These are phyloP conservation scores for Thielaviopsis musarum DNA, from an alignment of 2,329 filamentous ascomycete species.

Conservation along the genomic window DNA sequence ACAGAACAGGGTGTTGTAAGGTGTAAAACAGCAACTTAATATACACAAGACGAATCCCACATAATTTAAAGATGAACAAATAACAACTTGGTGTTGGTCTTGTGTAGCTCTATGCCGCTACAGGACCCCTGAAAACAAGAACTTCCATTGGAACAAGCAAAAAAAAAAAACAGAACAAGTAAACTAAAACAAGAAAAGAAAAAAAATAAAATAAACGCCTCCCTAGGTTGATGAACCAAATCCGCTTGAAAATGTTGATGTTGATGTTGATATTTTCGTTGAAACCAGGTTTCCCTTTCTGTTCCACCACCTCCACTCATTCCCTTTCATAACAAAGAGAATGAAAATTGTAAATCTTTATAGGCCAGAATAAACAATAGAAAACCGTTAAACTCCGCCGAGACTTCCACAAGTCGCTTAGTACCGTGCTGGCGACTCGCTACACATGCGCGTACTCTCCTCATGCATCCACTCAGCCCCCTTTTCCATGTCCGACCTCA, in stretches of 20 bases:
- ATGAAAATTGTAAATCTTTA: too few relatives aligned
- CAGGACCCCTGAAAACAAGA: not conserved
- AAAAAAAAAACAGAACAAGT: not conserved
- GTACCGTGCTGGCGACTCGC: constrained; percentile 15
- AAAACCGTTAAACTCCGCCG: not conserved
- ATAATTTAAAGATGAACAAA: not conserved
- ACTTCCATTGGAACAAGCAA: not conserved
- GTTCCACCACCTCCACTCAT: not conserved
- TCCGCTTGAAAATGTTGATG: not conserved
- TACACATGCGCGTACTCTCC: constrained; percentile 27
- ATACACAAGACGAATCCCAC: not conserved
- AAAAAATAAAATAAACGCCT: not conserved
- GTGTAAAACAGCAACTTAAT: too few relatives aligned
- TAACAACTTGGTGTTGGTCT: too few relatives aligned
- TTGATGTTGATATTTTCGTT: not conserved
- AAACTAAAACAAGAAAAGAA: not conserved
- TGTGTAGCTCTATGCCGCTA: too few relatives aligned
- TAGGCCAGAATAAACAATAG: not conserved
- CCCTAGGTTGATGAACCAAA: not conserved
- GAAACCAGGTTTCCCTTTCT: not conserved
- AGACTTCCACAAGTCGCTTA: not conserved
- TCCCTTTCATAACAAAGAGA: too few relatives aligned
- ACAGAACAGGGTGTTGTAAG: too few relatives aligned
- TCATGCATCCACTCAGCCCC: constrained; percentile 29
- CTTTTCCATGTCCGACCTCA: constrained; percentile 29